Evolutionary conservation across 2,329 filamentous ascomycete genomes (phyloP).

Genomic region (Harringtonia aguacate): DNA sequence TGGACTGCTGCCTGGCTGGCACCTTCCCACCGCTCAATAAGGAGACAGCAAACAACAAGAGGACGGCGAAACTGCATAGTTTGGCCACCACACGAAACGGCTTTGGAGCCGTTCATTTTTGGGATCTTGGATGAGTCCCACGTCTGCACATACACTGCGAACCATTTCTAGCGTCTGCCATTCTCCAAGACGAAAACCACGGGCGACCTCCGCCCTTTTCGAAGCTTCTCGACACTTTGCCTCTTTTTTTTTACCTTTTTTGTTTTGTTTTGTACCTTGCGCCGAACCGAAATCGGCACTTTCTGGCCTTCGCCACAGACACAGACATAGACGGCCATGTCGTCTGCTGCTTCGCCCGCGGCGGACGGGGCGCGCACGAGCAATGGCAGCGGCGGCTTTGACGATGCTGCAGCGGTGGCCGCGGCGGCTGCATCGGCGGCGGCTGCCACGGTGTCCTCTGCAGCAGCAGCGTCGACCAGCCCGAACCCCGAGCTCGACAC

Average conservation of each 20-base stretch:
- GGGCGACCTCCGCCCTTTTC: too few relatives aligned
- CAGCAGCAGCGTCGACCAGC: slow-evolving; percentile 25
- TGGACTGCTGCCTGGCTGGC: not conserved
- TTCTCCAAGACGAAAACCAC: too few relatives aligned
- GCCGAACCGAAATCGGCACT: not conserved
- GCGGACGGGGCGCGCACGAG: slow-evolving; percentile 6
- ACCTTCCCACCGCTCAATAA: not conserved
- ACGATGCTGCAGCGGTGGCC: slow-evolving; percentile 6
- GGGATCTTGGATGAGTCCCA: too few relatives aligned
- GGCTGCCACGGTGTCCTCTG: slow-evolving; percentile 16
- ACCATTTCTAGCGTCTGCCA: not conserved
- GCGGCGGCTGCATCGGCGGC: slow-evolving; percentile 18
- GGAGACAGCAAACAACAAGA: not conserved
- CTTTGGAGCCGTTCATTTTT: too few relatives aligned
- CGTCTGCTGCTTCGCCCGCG: slow-evolving; percentile 9
- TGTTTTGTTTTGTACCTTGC: not conserved
- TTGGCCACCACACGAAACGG: too few relatives aligned
- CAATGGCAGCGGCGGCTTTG: slow-evolving; percentile 6
- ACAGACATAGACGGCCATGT: slow-evolving; percentile 7
- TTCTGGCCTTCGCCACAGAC: not conserved
- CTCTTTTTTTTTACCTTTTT: not conserved
- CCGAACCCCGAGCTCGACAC: slow-evolving; percentile 74
- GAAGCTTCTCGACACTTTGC: too few relatives aligned
- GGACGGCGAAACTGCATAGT: not conserved
- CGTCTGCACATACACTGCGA: too few relatives aligned